Evolutionary conservation across 2,329 filamentous ascomycete genomes (phyloP).

Genomic region (Fusarium lateritium): DNA sequence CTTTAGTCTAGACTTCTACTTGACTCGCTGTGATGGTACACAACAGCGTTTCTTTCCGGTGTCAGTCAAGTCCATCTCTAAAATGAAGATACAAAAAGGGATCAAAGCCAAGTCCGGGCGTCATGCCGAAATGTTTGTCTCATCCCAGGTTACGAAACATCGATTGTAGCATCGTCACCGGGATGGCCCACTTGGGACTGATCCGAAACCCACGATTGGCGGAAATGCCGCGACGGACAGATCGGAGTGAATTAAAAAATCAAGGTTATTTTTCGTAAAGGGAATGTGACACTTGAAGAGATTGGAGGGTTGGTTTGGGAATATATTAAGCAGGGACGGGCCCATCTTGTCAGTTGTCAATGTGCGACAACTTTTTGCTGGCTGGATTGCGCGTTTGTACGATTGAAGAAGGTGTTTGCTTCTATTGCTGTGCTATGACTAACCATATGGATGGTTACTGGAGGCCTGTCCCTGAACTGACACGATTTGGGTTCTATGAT

Average conservation of each 20-base stretch:
- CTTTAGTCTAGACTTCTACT: too few relatives aligned
- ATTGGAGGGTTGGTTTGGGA: conserved; percentile 15
- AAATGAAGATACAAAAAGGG: conserved; percentile 1
- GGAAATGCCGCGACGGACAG: neutral
- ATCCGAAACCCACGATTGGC: conserved; percentile 6
- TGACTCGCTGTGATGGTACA: too few relatives aligned
- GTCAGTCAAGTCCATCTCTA: neutral
- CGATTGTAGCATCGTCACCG: conserved; percentile 36
- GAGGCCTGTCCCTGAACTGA: too few relatives aligned
- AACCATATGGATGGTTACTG: too few relatives aligned
- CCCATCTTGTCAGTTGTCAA: conserved; percentile 5
- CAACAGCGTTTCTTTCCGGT: too few relatives aligned
- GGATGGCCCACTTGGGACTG: conserved; percentile 13
- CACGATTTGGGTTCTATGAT: too few relatives aligned
- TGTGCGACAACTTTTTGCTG: conserved; percentile 1
- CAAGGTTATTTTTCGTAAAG: conserved; percentile 11
- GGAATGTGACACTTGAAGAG: conserved; percentile 8
- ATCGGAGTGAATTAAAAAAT: conserved; percentile 1
- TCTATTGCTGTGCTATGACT: neutral
- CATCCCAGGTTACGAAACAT: conserved; percentile 32
- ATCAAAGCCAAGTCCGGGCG: conserved; percentile 13
- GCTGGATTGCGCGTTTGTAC: neutral
- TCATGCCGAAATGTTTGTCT: conserved; percentile 30
- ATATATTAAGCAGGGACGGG: conserved; percentile 16
- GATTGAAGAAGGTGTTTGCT: conserved; percentile 12